Evolutionary conservation across 495 filamentous ascomycete genomes (phyloP).

Genomic region (Talaromyces stipitatus): DNA sequence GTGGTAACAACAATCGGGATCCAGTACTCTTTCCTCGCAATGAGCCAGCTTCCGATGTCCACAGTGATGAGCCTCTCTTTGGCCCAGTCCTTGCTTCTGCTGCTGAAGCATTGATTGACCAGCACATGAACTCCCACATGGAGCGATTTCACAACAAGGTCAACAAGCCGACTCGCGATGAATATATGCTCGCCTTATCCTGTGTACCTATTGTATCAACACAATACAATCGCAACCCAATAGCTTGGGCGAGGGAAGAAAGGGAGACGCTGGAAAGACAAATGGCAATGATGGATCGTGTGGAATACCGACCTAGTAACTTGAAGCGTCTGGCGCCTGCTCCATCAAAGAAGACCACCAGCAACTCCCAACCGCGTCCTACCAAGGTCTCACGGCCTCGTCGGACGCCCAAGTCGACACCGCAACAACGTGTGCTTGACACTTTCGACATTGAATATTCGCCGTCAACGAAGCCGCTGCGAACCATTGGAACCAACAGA

Average conservation of each 20-base stretch:
- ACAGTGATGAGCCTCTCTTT: constrained; percentile 51
- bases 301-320: constrained; percentile 19
- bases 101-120: constrained; percentile 49
- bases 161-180: constrained; percentile 58
- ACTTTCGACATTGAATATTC: constrained; percentile 32
- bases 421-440: constrained; percentile 39
- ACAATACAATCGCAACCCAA: constrained; percentile 50
- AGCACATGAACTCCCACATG: constrained; percentile 60
- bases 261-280: constrained; percentile 49
- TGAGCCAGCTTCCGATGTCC: constrained; percentile 32
- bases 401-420: constrained; percentile 39
- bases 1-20: constrained; percentile 38
- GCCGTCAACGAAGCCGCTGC: constrained; percentile 29
- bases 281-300: constrained; percentile 35
- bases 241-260: constrained; percentile 56
- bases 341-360: constrained; percentile 23
- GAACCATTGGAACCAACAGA: constrained; percentile 50
- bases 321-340: constrained; percentile 45
- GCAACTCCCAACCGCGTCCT: constrained; percentile 18
- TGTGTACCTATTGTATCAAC: constrained; percentile 59
- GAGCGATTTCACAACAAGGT: constrained; percentile 44
- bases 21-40: constrained; percentile 54
- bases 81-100: constrained; percentile 35
- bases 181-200: constrained; percentile 60
- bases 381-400: constrained; percentile 32